Conservation (phyloP, 352 stramenopile species). For the Hyaloperonospora arabidopsidis region DNA sequence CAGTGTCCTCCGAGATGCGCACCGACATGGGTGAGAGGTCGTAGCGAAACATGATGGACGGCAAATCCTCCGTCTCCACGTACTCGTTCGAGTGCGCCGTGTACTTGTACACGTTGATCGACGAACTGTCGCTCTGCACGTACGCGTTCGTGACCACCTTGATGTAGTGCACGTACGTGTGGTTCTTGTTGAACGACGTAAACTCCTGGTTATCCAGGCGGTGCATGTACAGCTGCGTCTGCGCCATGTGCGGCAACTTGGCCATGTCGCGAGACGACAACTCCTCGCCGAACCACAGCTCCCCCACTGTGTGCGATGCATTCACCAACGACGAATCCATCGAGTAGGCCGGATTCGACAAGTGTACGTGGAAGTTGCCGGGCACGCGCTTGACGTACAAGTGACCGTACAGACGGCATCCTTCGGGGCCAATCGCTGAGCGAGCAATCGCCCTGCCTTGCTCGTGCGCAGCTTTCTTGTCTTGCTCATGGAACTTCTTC, state of each 20-base stretch:
- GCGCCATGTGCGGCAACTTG: slow-evolving; percentile 82
- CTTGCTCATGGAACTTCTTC: slow-evolving; percentile 90
- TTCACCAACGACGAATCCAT: slow-evolving; percentile 88
- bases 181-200: slow-evolving; percentile 88
- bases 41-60: slow-evolving; percentile 88
- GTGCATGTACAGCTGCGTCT: slow-evolving; percentile 89
- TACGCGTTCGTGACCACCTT: slow-evolving; percentile 95
- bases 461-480: slow-evolving; percentile 75
- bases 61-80: slow-evolving; percentile 75
- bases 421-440: slow-evolving; percentile 52
- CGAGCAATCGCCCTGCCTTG: slow-evolving; percentile 57
- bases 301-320: slow-evolving; percentile 92
- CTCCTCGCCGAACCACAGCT: slow-evolving; percentile 92
- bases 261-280: slow-evolving; percentile 42
- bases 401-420: slow-evolving; percentile 70
- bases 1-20: slow-evolving; percentile 88
- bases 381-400: slow-evolving; percentile 89
- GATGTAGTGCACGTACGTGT: slow-evolving; percentile 98
- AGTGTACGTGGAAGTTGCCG: slow-evolving; percentile 97
- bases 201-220: slow-evolving; percentile 90
- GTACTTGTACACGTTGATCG: slow-evolving; percentile 85
- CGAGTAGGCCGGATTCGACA: slow-evolving; percentile 92
- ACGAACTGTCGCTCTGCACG: slow-evolving; percentile 50
- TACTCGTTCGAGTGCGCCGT: slow-evolving; percentile 87
- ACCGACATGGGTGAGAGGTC: slow-evolving; percentile 90